These are phyloP conservation scores for Boletus speciosus DNA, from an alignment of 768 basidiomycete genomes.

Conservation along the genomic window DNA sequence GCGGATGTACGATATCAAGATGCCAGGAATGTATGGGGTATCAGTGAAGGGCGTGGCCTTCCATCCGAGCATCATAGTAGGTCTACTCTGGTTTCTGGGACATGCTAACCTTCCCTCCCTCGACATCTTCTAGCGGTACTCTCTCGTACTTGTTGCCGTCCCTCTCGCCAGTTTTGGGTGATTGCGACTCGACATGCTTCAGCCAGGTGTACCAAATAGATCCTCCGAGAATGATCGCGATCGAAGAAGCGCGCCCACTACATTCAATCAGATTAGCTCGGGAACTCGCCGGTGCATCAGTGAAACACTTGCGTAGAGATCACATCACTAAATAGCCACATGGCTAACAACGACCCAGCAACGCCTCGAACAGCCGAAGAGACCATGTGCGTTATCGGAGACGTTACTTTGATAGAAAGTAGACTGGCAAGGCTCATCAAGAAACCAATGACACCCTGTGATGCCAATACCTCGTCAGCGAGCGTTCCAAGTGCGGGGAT, in stretches of 20 bases:
- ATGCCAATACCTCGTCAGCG: not conserved
- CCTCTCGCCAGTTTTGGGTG: slow-evolving; percentile 30
- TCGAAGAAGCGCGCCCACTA: slow-evolving; percentile 80
- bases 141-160: slow-evolving; percentile 49
- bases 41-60: slow-evolving; percentile 6
- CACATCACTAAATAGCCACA: slow-evolving; percentile 77
- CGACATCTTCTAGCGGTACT: slow-evolving; percentile 61
- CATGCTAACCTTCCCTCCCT: slow-evolving; percentile 39
- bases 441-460: slow-evolving; percentile 83
- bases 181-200: slow-evolving; percentile 67
- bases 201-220: slow-evolving; percentile 88
- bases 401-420: slow-evolving; percentile 95
- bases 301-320: slow-evolving; percentile 62
- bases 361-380: slow-evolving; percentile 95
- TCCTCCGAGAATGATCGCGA: slow-evolving; percentile 75
- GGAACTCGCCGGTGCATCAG: not conserved
- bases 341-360: slow-evolving; percentile 78
- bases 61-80: not conserved
- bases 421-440: slow-evolving; percentile 91
- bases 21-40: slow-evolving; percentile 10
- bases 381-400: slow-evolving; percentile 96
- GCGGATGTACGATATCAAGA: slow-evolving; percentile 9
- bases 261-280: slow-evolving; percentile 1
- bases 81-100: slow-evolving; percentile 30
- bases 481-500: not conserved